Evolutionary conservation across 1,284 basidiomycete genomes (phyloP), one percentile per base, ranked within the genome.

Genomic region (Inonotus obliquus): DNA sequence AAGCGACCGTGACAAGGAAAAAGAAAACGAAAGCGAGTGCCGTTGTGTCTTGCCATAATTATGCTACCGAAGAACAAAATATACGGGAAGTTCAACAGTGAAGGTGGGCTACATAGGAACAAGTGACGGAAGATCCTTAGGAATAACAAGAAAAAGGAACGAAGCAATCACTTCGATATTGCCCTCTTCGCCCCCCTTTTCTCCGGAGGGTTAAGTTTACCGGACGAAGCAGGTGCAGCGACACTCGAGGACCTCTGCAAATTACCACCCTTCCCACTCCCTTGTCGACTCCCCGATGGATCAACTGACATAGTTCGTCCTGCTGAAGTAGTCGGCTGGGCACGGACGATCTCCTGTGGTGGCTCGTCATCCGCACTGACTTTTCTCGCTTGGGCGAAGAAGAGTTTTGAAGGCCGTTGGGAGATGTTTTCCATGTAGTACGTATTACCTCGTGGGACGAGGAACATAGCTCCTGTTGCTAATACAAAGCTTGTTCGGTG

Each of bases 371-470:
- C 75, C 7, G 69, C 73, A 6, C 75, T 73, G 58, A 91, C 76
- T 74, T 92, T 92, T 39, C 95, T 85, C 0, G 92, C 91, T 76
- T 98, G 97, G 0, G 94, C 88, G 74, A 99, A 99, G 77, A 96
- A 96, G 7, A 99, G 74, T 68, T 84, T 86, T 11, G 89, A 91
- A 55, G 91, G 87, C 32, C 92, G 83, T 48, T 89, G 81, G 19
- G 84, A 85, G 23, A 96, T 87, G 73, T 98, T 98, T 69, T 90
- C 83, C 71, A 99, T 92, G 59, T 84, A 84, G 73, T 99, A 99
- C 6, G 82, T 83, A 73, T 99, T 99, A 29, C 94, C 94, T 78
- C 93, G 82, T 1, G 96, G 96, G 25, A 98, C 88, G 69, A 97
- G 81, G 72, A 97, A 96, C 81, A 89, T 89, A 5, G 88, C 94